Evolutionary conservation across 2,329 filamentous ascomycete species (phyloP).

Genomic region (Fusarium globosum): DNA sequence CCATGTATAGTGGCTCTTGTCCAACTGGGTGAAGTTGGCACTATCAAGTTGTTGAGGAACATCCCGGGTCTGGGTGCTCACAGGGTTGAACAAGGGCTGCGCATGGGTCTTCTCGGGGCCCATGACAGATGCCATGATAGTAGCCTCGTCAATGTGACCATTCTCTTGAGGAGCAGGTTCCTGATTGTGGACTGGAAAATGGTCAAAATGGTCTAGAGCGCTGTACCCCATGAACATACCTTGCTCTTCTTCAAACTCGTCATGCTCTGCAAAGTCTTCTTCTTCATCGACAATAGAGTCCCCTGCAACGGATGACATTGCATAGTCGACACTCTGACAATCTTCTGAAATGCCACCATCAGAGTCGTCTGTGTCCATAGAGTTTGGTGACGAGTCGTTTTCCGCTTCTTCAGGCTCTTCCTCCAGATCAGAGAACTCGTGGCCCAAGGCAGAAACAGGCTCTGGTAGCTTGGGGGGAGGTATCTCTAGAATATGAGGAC

Average conservation of each 20-base stretch:
- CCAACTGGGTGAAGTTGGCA: background rate
- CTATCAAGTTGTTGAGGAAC: background rate
- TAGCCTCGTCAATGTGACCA: background rate
- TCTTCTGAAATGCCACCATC: slow-evolving; percentile 12
- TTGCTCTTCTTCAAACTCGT: slow-evolving; percentile 36
- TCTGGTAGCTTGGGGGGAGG: background rate
- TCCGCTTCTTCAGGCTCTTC: slow-evolving; percentile 11
- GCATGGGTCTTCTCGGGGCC: background rate
- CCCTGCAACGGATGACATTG: background rate
- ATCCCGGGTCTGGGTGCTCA: background rate
- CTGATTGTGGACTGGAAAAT: slow-evolving; percentile 7
- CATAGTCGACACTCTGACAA: slow-evolving; percentile 1
- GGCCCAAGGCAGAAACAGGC: background rate
- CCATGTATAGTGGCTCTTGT: slow-evolving; percentile 3
- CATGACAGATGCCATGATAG: background rate
- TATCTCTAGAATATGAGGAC: background rate
- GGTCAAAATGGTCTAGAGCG: slow-evolving; percentile 17
- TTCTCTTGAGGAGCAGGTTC: background rate
- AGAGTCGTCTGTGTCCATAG: slow-evolving; percentile 32
- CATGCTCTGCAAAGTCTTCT: slow-evolving; percentile 37
- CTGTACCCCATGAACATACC: slow-evolving; percentile 5
- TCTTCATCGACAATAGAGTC: slow-evolving; percentile 8
- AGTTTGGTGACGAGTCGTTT: slow-evolving; percentile 19
- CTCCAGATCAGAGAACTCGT: slow-evolving; percentile 15
- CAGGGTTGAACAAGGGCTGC: background rate